Conservation (phyloP, 2,329 filamentous ascomycete genomes). For the Colletotrichum sp. region DNA sequence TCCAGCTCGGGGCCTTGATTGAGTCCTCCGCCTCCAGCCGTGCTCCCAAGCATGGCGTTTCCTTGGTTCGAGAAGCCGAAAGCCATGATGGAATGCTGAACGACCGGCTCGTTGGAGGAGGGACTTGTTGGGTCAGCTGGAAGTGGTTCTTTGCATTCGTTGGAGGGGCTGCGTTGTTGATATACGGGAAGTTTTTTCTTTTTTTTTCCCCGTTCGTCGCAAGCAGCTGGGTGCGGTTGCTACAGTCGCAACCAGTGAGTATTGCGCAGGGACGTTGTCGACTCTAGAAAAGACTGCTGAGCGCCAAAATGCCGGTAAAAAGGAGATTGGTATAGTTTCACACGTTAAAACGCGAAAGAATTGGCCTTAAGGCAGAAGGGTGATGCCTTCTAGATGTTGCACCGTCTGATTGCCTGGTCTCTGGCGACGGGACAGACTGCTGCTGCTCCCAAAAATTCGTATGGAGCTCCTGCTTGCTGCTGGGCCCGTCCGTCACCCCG, state of each 20-base stretch:
- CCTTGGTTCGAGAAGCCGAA: constrained; percentile 61
- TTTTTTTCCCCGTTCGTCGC: background rate
- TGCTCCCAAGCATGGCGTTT: constrained; percentile 45
- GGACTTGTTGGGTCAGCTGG: constrained; percentile 31
- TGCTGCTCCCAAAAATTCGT: constrained; percentile 9
- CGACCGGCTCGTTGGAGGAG: constrained; percentile 32
- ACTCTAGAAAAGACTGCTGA: background rate
- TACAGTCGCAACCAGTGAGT: constrained; percentile 3
- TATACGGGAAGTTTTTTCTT: background rate
- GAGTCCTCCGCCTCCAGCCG: constrained; percentile 42
- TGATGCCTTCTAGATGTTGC: background rate
- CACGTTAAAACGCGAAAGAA: constrained; percentile 1
- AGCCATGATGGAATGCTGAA: constrained; percentile 59
- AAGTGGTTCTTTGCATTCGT: constrained; percentile 26
- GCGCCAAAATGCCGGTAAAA: background rate
- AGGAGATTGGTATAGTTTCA: background rate
- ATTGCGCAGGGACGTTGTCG: background rate
- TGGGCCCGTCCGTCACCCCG: background rate
- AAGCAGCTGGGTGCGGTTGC: background rate
- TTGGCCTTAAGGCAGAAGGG: background rate
- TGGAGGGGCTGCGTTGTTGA: constrained; percentile 4
- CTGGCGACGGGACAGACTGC: background rate
- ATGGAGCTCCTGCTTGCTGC: constrained; percentile 5
- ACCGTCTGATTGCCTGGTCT: background rate
- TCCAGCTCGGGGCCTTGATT: constrained; percentile 69